Evolutionary conservation across 2,329 filamentous ascomycete species (phyloP).

Genomic region (Calonectria ilicicola): DNA sequence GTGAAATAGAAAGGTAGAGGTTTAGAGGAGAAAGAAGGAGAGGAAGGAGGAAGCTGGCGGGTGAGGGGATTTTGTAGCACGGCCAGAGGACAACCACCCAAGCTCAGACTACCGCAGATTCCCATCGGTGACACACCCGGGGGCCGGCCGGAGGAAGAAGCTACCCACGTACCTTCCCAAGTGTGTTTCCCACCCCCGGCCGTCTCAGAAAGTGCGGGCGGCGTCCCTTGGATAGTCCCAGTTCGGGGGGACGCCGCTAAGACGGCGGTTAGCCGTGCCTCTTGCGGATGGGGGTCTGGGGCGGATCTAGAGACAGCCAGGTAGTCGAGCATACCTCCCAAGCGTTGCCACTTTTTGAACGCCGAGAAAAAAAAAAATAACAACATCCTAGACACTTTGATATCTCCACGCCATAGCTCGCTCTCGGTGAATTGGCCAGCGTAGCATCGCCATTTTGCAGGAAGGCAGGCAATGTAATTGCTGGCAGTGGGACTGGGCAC

Average conservation of each 20-base stretch:
- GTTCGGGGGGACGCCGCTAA: constrained; percentile 20
- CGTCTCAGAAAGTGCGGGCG: constrained; percentile 10
- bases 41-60: constrained; percentile 38
- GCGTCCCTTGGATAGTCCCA: constrained; percentile 13
- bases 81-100: constrained; percentile 24
- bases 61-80: constrained; percentile 44
- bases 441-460: neutral
- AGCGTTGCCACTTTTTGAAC: constrained; percentile 17
- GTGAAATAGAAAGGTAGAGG: constrained; percentile 26
- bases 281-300: constrained; percentile 34
- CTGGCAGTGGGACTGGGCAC: constrained; percentile 36
- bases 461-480: neutral
- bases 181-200: neutral
- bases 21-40: constrained; percentile 39
- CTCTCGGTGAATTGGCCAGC: constrained; percentile 15
- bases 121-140: constrained; percentile 43
- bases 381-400: neutral
- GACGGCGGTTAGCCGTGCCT: constrained; percentile 34
- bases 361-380: constrained; percentile 12
- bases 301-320: constrained; percentile 27
- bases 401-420: constrained; percentile 17
- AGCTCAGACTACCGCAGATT: constrained; percentile 28
- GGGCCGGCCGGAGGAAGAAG: constrained; percentile 34
- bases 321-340: constrained; percentile 23
- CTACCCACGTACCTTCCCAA: constrained; percentile 28